These are phyloP conservation scores for Elsinoe fawcettii DNA, from an alignment of 2,329 filamentous ascomycete genomes.

Conservation along the genomic window DNA sequence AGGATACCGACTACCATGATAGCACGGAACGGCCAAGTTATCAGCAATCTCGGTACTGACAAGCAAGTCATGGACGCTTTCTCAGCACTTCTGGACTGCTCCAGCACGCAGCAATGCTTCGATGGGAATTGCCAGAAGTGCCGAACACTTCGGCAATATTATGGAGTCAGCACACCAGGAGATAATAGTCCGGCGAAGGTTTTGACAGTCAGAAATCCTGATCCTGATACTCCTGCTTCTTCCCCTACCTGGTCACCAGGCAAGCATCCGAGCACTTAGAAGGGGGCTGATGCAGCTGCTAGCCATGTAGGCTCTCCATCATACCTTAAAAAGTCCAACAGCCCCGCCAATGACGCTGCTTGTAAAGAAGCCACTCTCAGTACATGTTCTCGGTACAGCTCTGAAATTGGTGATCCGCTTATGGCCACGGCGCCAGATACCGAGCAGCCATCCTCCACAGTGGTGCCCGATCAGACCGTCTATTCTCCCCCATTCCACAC, in stretches of 20 bases:
- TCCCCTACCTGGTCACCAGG: not conserved
- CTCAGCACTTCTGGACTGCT: not conserved
- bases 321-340: not conserved
- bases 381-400: slow-evolving; percentile 1
- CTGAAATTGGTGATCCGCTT: not conserved
- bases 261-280: not conserved
- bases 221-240: not conserved
- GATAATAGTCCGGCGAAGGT: not conserved
- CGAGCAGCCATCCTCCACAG: not conserved
- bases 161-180: not conserved
- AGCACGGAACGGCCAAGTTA: not conserved
- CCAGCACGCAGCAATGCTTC: not conserved
- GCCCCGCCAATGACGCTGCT: not conserved
- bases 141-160: not conserved
- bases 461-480: not conserved
- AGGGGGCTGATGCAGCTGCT: not conserved
- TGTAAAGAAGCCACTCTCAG: not conserved
- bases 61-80: not conserved
- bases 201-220: not conserved
- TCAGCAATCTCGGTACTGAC: not conserved
- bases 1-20: not conserved
- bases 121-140: slow-evolving; percentile 8
- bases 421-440: not conserved
- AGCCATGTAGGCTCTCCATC: not conserved
- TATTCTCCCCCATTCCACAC: too few relatives aligned